Conservation (phyloP, 2,329 filamentous ascomycete genomes). For the Aspergillus ustus region DNA sequence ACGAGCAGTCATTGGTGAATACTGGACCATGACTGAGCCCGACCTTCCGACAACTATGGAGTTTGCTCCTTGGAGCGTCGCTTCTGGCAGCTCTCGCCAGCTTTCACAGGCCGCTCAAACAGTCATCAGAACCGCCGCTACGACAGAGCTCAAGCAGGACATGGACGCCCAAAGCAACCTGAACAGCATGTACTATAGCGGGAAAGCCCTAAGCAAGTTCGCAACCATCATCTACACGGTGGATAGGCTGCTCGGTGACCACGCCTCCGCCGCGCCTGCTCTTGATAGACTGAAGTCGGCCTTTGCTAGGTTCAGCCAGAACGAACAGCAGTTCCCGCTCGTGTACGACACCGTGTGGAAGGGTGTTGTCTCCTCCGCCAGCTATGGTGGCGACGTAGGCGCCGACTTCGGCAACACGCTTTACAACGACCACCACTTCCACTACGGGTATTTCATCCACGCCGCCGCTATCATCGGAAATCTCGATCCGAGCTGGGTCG, state of each 20-base stretch:
- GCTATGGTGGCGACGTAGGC: conserved; percentile 69
- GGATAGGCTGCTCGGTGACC: conserved; percentile 66
- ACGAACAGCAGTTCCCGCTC: conserved; percentile 67
- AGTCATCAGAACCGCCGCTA: conserved; percentile 65
- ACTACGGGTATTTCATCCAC: conserved; percentile 85
- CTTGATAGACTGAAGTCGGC: conserved; percentile 67
- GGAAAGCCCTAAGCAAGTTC: conserved; percentile 82
- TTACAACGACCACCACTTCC: conserved; percentile 69
- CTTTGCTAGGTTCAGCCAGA: conserved; percentile 69
- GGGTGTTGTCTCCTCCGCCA: conserved; percentile 76
- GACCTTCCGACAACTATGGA: conserved; percentile 74
- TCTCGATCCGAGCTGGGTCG: conserved; percentile 76
- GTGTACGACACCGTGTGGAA: conserved; percentile 70
- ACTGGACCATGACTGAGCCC: conserved; percentile 78
- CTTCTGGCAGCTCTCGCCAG: conserved; percentile 39
- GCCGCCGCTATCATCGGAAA: conserved; percentile 81
- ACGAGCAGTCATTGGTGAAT: conserved; percentile 70
- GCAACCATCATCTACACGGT: conserved; percentile 70
- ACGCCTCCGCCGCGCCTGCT: conserved; percentile 60
- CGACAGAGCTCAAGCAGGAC: conserved; percentile 75
- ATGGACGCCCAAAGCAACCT: conserved; percentile 74
- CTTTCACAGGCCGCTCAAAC: conserved; percentile 58
- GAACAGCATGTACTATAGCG: conserved; percentile 91
- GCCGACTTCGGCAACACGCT: conserved; percentile 88
- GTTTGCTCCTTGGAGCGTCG: conserved; percentile 77